Evolutionary conservation across 1,284 basidiomycete species (phyloP).

Genomic region (Sanghuangporus weigelae): DNA sequence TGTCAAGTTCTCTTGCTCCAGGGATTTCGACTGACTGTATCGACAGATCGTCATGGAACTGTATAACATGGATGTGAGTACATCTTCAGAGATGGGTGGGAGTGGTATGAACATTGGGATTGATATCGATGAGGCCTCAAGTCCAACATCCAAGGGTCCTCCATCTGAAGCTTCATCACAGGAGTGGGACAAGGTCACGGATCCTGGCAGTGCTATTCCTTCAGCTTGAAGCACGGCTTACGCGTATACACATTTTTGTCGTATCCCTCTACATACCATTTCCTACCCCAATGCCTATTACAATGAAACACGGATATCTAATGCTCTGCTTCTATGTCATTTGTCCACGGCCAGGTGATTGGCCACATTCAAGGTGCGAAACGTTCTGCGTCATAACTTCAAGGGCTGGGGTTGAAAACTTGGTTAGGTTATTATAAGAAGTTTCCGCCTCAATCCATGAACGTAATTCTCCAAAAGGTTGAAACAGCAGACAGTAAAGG

Average conservation of each 20-base stretch:
- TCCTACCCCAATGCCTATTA: neutral
- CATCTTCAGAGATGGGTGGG: constrained; percentile 38
- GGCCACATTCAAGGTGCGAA: constrained; percentile 23
- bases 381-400: constrained; percentile 7
- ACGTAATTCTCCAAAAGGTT: constrained; percentile 52
- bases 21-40: neutral
- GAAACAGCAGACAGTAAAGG: constrained; percentile 33
- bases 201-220: constrained; percentile 54
- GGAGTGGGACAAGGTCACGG: constrained; percentile 81
- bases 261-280: constrained; percentile 22
- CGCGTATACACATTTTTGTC: constrained; percentile 13
- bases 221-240: constrained; percentile 27
- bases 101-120: constrained; percentile 22
- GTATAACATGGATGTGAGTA: constrained; percentile 85
- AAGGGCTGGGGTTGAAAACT: constrained; percentile 24
- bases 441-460: constrained; percentile 67
- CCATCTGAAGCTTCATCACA: constrained; percentile 80
- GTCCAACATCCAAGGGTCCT: constrained; percentile 55
- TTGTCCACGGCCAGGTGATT: constrained; percentile 24
- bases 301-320: constrained; percentile 10
- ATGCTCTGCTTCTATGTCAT: constrained; percentile 12
- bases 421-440: constrained; percentile 63
- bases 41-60: constrained; percentile 82
- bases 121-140: constrained; percentile 46
- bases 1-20: constrained; percentile 18